phyloP scores from a whole-genome alignment of 495 filamentous ascomycete species.

The Daldinia grandis region DNA sequence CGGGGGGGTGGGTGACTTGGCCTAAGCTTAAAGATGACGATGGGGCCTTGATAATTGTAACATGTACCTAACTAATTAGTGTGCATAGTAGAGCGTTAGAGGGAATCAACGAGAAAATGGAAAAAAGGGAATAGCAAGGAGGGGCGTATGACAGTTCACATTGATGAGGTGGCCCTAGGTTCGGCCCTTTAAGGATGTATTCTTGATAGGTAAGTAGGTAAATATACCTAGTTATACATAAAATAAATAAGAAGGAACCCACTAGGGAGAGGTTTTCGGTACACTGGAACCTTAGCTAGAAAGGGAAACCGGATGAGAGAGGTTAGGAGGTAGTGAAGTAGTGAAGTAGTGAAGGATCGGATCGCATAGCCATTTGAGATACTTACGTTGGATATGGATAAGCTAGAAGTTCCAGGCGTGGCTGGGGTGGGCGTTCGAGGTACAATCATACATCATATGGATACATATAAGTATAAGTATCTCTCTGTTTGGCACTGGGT shows the following conservation, averaged over 20 bases:
- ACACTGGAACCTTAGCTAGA: conserved; percentile 28
- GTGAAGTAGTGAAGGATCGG: conserved; percentile 29
- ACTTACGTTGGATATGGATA: background rate
- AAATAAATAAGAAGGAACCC: conserved; percentile 13
- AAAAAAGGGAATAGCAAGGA: conserved; percentile 13
- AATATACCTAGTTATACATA: no score
- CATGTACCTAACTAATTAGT: background rate
- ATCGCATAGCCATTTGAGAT: conserved; percentile 27
- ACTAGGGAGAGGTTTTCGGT: conserved; percentile 17
- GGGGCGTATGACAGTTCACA: conserved; percentile 36
- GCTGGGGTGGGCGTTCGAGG: conserved; percentile 26
- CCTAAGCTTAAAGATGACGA: conserved; percentile 32
- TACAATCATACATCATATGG: background rate
- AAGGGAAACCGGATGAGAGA: conserved; percentile 12
- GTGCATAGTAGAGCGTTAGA: background rate
- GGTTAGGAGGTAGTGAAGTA: no score
- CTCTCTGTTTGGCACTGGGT: conserved; percentile 11
- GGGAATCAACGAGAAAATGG: conserved; percentile 5
- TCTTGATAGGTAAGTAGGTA: background rate
- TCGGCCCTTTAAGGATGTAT: background rate
- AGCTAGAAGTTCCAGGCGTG: conserved; percentile 32
- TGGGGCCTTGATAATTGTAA: conserved; percentile 27
- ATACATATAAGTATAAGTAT: no score
- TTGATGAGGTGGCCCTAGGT: conserved; percentile 33
- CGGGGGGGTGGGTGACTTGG: conserved; percentile 24